Percentiles rank a stretch among this genome's conserved stretches.
Conservation (phyloP, 805 yeast species). For the Candida boleticola region DNA sequence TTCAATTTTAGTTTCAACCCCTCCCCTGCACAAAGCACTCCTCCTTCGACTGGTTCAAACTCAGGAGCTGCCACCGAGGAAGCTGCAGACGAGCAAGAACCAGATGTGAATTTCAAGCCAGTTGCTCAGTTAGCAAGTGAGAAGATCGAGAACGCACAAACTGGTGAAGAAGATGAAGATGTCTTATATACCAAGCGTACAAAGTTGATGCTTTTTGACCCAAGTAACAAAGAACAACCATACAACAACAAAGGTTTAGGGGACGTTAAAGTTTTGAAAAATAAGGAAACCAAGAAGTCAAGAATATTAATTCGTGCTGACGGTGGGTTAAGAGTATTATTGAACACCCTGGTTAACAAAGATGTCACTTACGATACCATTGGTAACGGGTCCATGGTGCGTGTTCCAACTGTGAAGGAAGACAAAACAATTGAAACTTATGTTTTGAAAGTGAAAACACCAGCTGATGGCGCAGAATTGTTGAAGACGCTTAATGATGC, state of each 20-base stretch:
- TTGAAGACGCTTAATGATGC: constrained; percentile 28
- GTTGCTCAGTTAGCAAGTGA: constrained; percentile 36
- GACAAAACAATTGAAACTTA: constrained; percentile 64
- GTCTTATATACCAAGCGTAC: constrained; percentile 62
- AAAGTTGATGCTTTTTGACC: constrained; percentile 62
- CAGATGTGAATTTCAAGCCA: constrained; percentile 38
- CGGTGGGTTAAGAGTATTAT: constrained; percentile 75
- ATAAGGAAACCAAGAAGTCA: constrained; percentile 57
- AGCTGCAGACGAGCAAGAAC: constrained; percentile 8
- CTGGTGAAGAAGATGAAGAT: constrained; percentile 87
- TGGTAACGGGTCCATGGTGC: constrained; percentile 65
- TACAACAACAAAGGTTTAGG: constrained; percentile 78
- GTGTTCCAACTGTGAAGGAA: constrained; percentile 60
- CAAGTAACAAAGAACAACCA: constrained; percentile 46
- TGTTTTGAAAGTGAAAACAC: constrained; percentile 72
- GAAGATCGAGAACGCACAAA: constrained; percentile 47
- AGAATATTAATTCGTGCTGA: constrained; percentile 84
- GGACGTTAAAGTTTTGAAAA: constrained; percentile 67
- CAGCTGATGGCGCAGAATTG: constrained; percentile 62
- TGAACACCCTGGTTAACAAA: constrained; percentile 62
- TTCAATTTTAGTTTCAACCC: constrained; percentile 17
- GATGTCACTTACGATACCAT: constrained; percentile 58
- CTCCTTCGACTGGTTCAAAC: constrained; percentile 3
- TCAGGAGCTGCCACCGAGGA: not conserved
- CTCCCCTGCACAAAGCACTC: constrained; percentile 9